Conservation (phyloP, 169 alveolate species). For the Cryptosporidium sp. region DNA sequence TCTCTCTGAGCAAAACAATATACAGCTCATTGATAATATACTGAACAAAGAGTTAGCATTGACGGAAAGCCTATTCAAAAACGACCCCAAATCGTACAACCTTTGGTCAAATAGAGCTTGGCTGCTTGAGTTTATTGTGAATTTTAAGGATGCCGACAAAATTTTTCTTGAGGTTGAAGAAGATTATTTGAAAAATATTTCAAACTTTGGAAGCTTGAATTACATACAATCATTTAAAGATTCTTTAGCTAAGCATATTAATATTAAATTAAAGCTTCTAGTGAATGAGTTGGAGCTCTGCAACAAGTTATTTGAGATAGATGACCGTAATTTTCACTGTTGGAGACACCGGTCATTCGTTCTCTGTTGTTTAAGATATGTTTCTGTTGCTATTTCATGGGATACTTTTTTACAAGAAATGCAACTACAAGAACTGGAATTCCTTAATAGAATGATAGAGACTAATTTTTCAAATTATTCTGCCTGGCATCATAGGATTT, state of each 20-base stretch:
- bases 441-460: constrained; percentile 33
- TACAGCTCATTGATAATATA: neutral
- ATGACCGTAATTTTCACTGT: constrained; percentile 77
- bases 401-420: constrained; percentile 3
- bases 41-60: constrained; percentile 10
- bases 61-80: constrained; percentile 33
- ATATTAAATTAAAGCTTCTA: neutral
- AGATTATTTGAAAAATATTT: constrained; percentile 12
- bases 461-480: constrained; percentile 77
- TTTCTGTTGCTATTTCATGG: constrained; percentile 15
- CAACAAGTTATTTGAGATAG: constrained; percentile 38
- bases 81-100: constrained; percentile 49
- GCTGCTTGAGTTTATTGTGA: constrained; percentile 28
- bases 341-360: constrained; percentile 75
- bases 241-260: neutral
- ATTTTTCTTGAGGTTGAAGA: neutral
- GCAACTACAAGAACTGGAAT: neutral
- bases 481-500: constrained; percentile 77
- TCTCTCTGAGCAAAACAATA: neutral
- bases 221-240: neutral
- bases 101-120: constrained; percentile 71
- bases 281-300: constrained; percentile 50
- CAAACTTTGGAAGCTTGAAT: neutral
- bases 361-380: constrained; percentile 32
- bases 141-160: neutral